Conservation (phyloP, 1,139 yeast genomes). For the Casaregolazyma suthepensis region DNA sequence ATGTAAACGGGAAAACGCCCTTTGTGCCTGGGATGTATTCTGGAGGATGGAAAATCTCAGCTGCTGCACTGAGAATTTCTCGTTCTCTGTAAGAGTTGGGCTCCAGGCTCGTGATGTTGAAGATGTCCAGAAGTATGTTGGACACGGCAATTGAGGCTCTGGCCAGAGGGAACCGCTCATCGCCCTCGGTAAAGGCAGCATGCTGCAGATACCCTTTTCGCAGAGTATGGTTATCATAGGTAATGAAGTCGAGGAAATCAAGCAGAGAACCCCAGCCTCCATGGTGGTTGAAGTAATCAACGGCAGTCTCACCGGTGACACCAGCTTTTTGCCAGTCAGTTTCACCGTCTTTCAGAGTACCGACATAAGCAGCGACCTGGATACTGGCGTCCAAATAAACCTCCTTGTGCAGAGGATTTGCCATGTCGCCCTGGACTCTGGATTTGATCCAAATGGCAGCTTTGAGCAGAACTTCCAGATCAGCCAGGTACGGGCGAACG, state of each 20-base stretch:
- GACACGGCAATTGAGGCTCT: constrained; percentile 31
- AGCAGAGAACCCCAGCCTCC: constrained; percentile 29
- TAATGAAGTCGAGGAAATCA: constrained; percentile 28
- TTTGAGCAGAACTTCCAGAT: constrained; percentile 26
- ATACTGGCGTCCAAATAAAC: constrained; percentile 21
- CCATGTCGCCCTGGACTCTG: constrained; percentile 15
- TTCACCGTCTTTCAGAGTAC: constrained; percentile 17
- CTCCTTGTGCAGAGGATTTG: constrained; percentile 18
- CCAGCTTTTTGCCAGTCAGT: constrained; percentile 29
- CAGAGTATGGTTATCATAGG: constrained; percentile 23
- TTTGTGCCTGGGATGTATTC: constrained; percentile 15
- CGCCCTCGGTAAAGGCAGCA: constrained; percentile 23
- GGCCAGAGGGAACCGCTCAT: constrained; percentile 34
- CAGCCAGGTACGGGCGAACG: constrained; percentile 25
- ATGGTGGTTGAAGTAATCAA: constrained; percentile 22
- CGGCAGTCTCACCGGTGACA: constrained; percentile 19
- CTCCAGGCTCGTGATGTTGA: constrained; percentile 3
- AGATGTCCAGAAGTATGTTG: constrained; percentile 34
- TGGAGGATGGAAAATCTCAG: constrained; percentile 23
- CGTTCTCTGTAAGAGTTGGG: constrained; percentile 3
- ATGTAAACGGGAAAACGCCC: constrained; percentile 5
- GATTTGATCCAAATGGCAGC: constrained; percentile 23
- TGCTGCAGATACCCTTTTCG: constrained; percentile 28
- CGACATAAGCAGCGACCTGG: constrained; percentile 22
- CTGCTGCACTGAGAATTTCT: constrained; percentile 16